Percentiles rank a stretch among this genome's conserved stretches.
Evolutionary conservation across 495 filamentous ascomycete genomes (phyloP).

Genomic region (Aspergillus wentii): DNA sequence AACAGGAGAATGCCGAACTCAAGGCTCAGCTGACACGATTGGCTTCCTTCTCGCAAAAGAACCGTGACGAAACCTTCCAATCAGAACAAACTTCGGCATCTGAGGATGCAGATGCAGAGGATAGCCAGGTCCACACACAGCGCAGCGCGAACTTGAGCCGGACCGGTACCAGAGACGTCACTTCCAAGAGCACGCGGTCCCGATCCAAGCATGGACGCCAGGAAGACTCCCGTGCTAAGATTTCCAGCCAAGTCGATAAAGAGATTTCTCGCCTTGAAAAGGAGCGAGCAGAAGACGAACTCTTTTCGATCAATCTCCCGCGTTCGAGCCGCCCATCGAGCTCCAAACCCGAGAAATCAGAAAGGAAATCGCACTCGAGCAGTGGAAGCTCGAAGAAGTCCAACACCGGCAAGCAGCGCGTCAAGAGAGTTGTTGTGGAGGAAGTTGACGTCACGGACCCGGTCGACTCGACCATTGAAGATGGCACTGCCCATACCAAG

Average conservation of each 20-base stretch:
- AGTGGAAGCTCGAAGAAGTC: conserved; percentile 27
- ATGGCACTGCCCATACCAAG: conserved; percentile 30
- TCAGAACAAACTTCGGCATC: conserved; percentile 23
- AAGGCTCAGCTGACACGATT: conserved; percentile 32
- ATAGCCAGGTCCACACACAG: conserved; percentile 32
- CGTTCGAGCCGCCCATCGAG: conserved; percentile 17
- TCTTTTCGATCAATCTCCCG: conserved; percentile 38
- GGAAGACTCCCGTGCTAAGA: conserved; percentile 27
- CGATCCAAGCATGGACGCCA: conserved; percentile 22
- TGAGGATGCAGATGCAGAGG: conserved; percentile 24
- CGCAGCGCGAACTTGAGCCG: conserved; percentile 26
- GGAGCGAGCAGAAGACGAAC: conserved; percentile 40
- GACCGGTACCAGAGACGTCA: conserved; percentile 31
- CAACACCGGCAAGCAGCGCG: conserved; percentile 40
- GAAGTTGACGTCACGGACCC: conserved; percentile 30
- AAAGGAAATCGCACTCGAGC: conserved; percentile 14
- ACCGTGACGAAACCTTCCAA: conserved; percentile 26
- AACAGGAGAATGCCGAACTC: conserved; percentile 44
- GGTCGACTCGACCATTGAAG: conserved; percentile 21
- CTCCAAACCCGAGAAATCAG: conserved; percentile 17
- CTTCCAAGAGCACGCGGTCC: conserved; percentile 28
- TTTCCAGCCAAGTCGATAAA: conserved; percentile 38
- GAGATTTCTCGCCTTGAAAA: conserved; percentile 40
- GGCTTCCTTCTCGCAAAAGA: conserved; percentile 11
- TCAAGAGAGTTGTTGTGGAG: conserved; percentile 41